Percentiles rank a stretch among this genome's conserved stretches.
Conservation (phyloP, 306 rosid species). For the Castanea mollissima region DNA sequence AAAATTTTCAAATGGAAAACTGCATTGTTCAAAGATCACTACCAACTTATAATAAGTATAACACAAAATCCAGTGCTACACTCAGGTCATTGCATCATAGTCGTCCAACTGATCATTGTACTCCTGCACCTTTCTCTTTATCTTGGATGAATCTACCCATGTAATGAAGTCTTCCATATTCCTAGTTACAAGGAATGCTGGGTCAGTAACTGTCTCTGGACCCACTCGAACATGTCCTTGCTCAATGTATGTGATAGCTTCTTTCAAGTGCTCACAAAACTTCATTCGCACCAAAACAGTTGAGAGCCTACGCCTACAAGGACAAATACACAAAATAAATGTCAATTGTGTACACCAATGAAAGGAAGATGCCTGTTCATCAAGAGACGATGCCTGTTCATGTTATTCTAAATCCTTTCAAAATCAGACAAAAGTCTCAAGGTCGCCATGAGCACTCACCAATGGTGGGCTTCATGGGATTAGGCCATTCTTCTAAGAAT, state of each 20-base stretch:
- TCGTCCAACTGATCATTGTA: slow-evolving; percentile 91
- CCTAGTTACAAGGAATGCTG: slow-evolving; percentile 86
- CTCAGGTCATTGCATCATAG: slow-evolving; percentile 71
- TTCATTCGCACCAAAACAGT: slow-evolving; percentile 74
- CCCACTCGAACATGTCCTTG: slow-evolving; percentile 91
- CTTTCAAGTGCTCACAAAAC: slow-evolving; percentile 79
- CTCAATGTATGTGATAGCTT: slow-evolving; percentile 84
- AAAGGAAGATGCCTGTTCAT: background rate
- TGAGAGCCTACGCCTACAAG: slow-evolving; percentile 73
- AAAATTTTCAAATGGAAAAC: background rate
- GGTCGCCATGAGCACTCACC: too few relatives aligned
- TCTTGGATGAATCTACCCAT: slow-evolving; percentile 94
- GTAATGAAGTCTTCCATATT: slow-evolving; percentile 88
- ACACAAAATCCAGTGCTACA: too few relatives aligned
- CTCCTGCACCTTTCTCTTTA: slow-evolving; percentile 72
- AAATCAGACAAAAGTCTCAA: too few relatives aligned
- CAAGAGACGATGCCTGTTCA: background rate
- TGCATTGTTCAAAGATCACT: background rate
- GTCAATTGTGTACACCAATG: background rate
- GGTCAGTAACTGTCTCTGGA: slow-evolving; percentile 80
- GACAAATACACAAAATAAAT: background rate
- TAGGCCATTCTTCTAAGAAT: too few relatives aligned
- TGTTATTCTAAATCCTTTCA: background rate
- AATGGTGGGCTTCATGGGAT: too few relatives aligned
- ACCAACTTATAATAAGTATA: too few relatives aligned